phyloP scores from a whole-genome alignment of 768 basidiomycete genomes.

The Lepiota subincarnata region DNA sequence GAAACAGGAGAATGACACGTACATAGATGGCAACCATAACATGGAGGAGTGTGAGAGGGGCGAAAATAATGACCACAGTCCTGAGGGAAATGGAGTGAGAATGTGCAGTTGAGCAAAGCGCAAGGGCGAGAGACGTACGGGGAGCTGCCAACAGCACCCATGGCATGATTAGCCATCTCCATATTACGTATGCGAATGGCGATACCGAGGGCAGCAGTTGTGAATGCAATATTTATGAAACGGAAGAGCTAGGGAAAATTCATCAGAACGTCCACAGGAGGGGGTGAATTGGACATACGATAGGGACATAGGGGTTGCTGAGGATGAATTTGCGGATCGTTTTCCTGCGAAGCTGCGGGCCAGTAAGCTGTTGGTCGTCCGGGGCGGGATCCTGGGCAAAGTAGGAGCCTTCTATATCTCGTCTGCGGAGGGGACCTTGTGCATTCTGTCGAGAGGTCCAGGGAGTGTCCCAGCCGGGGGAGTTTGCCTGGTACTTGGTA shows the following conservation, averaged over 20 bases:
- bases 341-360: constrained; percentile 33
- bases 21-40: constrained; percentile 87
- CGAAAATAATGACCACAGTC: constrained; percentile 81
- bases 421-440: constrained; percentile 30
- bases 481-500: constrained; percentile 51
- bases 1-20: constrained; percentile 23
- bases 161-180: constrained; percentile 45
- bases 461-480: constrained; percentile 66
- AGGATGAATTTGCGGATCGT: constrained; percentile 64
- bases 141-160: constrained; percentile 79
- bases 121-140: constrained; percentile 49
- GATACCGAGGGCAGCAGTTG: constrained; percentile 70
- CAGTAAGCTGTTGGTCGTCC: constrained; percentile 23
- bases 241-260: constrained; percentile 62
- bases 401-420: constrained; percentile 15
- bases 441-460: constrained; percentile 50
- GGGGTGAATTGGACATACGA: constrained; percentile 44
- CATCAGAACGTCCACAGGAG: constrained; percentile 13
- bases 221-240: constrained; percentile 80
- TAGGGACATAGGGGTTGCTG: constrained; percentile 71
- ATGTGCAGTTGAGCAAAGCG: background rate
- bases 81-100: constrained; percentile 29
- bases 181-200: constrained; percentile 68
- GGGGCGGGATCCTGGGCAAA: constrained; percentile 24
- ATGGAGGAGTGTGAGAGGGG: constrained; percentile 77